Evolutionary conservation across 164 flowering plant genomes (phyloP).

Genomic region (Vitis amurensis): DNA sequence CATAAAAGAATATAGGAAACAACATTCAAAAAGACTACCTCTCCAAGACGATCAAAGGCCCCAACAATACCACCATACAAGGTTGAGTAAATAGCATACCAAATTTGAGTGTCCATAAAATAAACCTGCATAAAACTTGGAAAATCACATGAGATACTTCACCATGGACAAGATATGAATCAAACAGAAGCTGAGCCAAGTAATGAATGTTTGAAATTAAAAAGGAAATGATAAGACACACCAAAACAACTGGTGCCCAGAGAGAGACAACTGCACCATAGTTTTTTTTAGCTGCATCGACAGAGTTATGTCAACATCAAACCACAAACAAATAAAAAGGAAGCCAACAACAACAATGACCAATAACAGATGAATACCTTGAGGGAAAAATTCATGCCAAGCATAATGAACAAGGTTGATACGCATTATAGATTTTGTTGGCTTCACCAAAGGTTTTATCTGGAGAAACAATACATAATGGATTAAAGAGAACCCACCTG

Average conservation of each 20-base stretch:
- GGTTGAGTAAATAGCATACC: slow-evolving; percentile 91
- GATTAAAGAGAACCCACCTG: slow-evolving; percentile 1
- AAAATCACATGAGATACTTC: slow-evolving; percentile 9
- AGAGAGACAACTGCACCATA: slow-evolving; percentile 79
- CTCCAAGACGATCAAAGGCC: slow-evolving; percentile 92
- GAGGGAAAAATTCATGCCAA: slow-evolving; percentile 98
- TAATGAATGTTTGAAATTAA: neutral
- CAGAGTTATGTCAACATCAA: slow-evolving; percentile 15
- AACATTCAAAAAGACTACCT: slow-evolving; percentile 44
- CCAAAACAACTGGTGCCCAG: slow-evolving; percentile 91
- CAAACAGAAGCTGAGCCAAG: neutral
- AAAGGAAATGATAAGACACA: slow-evolving; percentile 22
- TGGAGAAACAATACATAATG: slow-evolving; percentile 23
- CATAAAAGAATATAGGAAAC: neutral
- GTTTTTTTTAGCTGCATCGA: slow-evolving; percentile 68
- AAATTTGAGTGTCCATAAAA: slow-evolving; percentile 97
- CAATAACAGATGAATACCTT: slow-evolving; percentile 42
- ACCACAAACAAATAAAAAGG: neutral
- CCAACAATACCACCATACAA: slow-evolving; percentile 87
- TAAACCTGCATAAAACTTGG: slow-evolving; percentile 61
- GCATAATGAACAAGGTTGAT: slow-evolving; percentile 52
- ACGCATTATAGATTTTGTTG: slow-evolving; percentile 82
- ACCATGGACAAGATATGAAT: slow-evolving; percentile 1
- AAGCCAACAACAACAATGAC: slow-evolving; percentile 5
- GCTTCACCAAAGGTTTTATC: slow-evolving; percentile 88